Conservation (phyloP, 2,329 filamentous ascomycete species). For the Stagonosporopsis tanaceti region DNA sequence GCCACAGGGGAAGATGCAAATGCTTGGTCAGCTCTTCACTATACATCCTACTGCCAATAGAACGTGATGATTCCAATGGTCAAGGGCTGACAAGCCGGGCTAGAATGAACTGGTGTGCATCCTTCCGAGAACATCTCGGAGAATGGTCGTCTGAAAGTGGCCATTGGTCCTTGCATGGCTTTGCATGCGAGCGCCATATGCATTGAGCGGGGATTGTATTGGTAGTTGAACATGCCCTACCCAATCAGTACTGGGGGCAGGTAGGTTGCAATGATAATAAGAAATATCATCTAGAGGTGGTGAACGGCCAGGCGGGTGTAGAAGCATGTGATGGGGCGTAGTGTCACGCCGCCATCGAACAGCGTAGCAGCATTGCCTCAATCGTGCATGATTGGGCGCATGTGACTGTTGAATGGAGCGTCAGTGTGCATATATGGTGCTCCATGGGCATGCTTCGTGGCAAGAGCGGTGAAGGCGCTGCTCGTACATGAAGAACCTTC, state of each 20-base stretch:
- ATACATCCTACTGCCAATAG: background rate
- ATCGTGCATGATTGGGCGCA: background rate
- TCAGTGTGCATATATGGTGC: background rate
- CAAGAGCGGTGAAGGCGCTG: background rate
- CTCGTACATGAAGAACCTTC: background rate
- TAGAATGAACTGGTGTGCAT: background rate
- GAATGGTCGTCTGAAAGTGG: no score
- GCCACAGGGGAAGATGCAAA: background rate
- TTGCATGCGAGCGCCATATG: no score
- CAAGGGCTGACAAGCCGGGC: background rate
- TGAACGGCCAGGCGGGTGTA: background rate
- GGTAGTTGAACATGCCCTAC: background rate
- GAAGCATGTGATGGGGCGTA: background rate
- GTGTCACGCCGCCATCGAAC: background rate
- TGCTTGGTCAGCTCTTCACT: background rate
- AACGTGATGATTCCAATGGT: background rate
- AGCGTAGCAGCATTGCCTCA: background rate
- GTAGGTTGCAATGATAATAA: background rate
- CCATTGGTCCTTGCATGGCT: no score
- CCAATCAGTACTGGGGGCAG: background rate
- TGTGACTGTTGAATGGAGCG: background rate
- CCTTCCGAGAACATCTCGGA: background rate
- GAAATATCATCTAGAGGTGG: background rate
- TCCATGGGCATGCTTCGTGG: background rate
- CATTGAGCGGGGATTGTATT: background rate